Conservation (phyloP, 305 asterid species). For the Salvia sclarea region DNA sequence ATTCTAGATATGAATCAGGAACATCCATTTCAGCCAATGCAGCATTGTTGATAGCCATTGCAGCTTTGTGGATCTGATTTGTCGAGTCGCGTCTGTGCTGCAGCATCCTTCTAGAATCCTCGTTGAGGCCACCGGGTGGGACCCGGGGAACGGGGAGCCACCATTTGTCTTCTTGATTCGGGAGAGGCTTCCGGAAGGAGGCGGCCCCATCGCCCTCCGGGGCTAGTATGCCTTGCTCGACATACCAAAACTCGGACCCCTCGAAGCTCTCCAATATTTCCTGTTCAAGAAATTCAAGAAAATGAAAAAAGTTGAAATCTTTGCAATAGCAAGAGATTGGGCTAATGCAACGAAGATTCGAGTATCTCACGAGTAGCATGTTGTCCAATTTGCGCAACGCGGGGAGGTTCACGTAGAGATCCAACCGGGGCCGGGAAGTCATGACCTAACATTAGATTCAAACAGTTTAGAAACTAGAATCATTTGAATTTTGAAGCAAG, state of each 20-base stretch:
- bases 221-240: slow-evolving; percentile 63
- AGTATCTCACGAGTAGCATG: slow-evolving; percentile 71
- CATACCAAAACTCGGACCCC: slow-evolving; percentile 77
- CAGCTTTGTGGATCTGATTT: slow-evolving; percentile 84
- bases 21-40: slow-evolving; percentile 75
- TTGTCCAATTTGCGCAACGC: slow-evolving; percentile 78
- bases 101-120: slow-evolving; percentile 57
- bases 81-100: slow-evolving; percentile 68
- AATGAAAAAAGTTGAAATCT: background rate
- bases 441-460: slow-evolving; percentile 31
- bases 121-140: slow-evolving; percentile 65
- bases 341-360: background rate
- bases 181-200: slow-evolving; percentile 51
- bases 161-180: slow-evolving; percentile 78
- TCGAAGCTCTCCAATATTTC: slow-evolving; percentile 67
- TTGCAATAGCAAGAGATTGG: background rate
- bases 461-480: background rate
- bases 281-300: slow-evolving; percentile 41
- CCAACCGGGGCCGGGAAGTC: slow-evolving; percentile 73
- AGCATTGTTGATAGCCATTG: slow-evolving; percentile 74
- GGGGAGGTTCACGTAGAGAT: slow-evolving; percentile 76
- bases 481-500: background rate
- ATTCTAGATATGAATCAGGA: slow-evolving; percentile 63
- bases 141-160: slow-evolving; percentile 91
- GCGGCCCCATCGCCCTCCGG: slow-evolving; percentile 54